These are phyloP conservation scores for Naganishia sp. DNA, from an alignment of 1,284 basidiomycete genomes.

Conservation along the genomic window DNA sequence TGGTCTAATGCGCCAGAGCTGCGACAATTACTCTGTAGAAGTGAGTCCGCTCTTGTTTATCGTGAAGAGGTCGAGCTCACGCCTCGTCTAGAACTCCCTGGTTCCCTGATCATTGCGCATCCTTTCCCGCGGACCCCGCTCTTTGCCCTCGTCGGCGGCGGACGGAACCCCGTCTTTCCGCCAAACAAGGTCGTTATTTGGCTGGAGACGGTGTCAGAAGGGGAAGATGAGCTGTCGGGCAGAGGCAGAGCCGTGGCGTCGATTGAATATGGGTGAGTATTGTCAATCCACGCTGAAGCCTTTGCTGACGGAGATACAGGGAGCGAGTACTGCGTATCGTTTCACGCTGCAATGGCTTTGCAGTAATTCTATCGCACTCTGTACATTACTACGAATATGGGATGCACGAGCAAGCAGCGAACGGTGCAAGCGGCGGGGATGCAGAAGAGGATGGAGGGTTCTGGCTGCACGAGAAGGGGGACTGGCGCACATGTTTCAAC, in stretches of 20 bases:
- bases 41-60: conserved; percentile 55
- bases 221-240: background rate
- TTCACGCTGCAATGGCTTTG: conserved; percentile 76
- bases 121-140: conserved; percentile 82
- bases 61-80: conserved; percentile 26
- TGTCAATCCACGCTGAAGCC: background rate
- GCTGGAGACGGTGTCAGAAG: conserved; percentile 9
- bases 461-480: conserved; percentile 63
- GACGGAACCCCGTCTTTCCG: conserved; percentile 83
- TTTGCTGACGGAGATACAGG: conserved; percentile 47
- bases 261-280: conserved; percentile 69
- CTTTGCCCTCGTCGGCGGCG: conserved; percentile 85
- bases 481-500: conserved; percentile 90
- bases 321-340: conserved; percentile 80
- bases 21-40: conserved; percentile 72
- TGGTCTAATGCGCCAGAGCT: conserved; percentile 74
- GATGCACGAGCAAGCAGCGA: conserved; percentile 49
- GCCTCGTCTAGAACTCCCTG: conserved; percentile 50
- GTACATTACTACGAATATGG: conserved; percentile 78
- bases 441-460: conserved; percentile 36
- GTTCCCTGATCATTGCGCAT: conserved; percentile 73
- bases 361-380: conserved; percentile 75
- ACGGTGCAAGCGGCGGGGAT: conserved; percentile 32
- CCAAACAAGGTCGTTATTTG: conserved; percentile 85
- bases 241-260: conserved; percentile 71